Evolutionary conservation across 352 stramenopile species (phyloP), one percentile per base, ranked within the genome.

Genomic region (Pythium dissimile): DNA sequence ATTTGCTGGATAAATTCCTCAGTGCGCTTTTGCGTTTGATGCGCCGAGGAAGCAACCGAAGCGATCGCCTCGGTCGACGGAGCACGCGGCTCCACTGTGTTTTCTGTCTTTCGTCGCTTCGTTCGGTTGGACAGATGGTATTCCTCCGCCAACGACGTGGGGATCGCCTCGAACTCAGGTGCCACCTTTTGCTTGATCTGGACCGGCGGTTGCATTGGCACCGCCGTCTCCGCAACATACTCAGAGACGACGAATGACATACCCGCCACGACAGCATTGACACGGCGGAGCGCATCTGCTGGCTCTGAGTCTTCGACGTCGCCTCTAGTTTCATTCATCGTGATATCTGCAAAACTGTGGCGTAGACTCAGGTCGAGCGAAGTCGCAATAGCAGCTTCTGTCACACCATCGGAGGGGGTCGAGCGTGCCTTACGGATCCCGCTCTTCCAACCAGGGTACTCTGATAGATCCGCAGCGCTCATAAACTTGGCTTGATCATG

Each of bases 111-210:
- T 49, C 76, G 66, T 24, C 80, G 74, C 68, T 92, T 94, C 1
- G 65, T 35, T 21, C 79, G 77, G 60, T 84, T 87, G 6, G 73
- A 75, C 53, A 91, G 68, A 39, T 91, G 67, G 49, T 92, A 93
- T 3, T 78, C 75, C 62, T 95, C 85, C 0, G 81, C 66, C 39
- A 95, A 84, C 15, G 85, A 91, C 62, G 84, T 72, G 13, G 85
- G 83, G 23, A 51, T 39, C 8, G 37, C 23, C 16, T 84, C 56
- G 27, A 47, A 51, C 3, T 58, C 58, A 18, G 65, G 62, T 24
- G 39, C 38, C 11, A 27, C 12, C 11, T 55, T 65, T 23, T 50
- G 16, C 27, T 54, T 57, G 31, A 46, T 48, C 21, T 47, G 35
- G 6, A 48, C 8, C 12, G 50, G 30, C 12, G 23, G n/a, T 10